Base-by-base conservation (phyloP, 306 rosid genomes). In the Pyrus pyrifolia region DNA sequence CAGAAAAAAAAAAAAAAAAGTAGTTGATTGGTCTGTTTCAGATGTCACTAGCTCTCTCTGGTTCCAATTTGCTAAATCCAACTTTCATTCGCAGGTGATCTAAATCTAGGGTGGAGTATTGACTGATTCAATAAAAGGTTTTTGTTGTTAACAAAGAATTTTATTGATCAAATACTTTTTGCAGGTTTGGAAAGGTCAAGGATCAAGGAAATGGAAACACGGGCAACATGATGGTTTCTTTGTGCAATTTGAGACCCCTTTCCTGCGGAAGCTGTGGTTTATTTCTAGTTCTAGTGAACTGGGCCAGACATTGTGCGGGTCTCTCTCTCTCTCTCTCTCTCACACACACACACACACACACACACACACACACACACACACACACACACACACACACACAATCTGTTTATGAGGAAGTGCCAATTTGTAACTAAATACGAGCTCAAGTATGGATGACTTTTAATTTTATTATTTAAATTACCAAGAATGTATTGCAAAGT, bases 101-200 rank as follows among this genome's bases (percentile, higher is more conserved):
- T 42, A 57, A 66, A 44, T 58, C n/a, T 8, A 53, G 55, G 27
- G 30, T 8, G 6, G 61, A 65, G 33, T 27, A 21, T 40, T 73
- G 60, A 25, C 46, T 72, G 19, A n/a, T 77, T 83, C 44, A 71
- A 22, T 52, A 70, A 35, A 59, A 70, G 63, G 19, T 11, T 10
- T 29, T 45, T 78, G 49, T 58, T 11, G 58, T 57, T 58, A 1
- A 52, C 19, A 33, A 38, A 61, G 74, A 68, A 11, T 74, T 58
- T 62, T 52, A 33, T 23, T 81, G 55, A 45, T 75, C 79, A 55
- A 69, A 46, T 63, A 35, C 66, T 69, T 68, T 81, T 78, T 81
- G 75, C 88, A 96, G 99, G 96, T 96, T 65, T 96, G 99, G 99
- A 96, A 93, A 83, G 99, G 99, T 49, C 98, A 92, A 84, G 99